These are phyloP conservation scores for Spiraea crenata DNA, from an alignment of 331 rosid species.

Conservation along the genomic window DNA sequence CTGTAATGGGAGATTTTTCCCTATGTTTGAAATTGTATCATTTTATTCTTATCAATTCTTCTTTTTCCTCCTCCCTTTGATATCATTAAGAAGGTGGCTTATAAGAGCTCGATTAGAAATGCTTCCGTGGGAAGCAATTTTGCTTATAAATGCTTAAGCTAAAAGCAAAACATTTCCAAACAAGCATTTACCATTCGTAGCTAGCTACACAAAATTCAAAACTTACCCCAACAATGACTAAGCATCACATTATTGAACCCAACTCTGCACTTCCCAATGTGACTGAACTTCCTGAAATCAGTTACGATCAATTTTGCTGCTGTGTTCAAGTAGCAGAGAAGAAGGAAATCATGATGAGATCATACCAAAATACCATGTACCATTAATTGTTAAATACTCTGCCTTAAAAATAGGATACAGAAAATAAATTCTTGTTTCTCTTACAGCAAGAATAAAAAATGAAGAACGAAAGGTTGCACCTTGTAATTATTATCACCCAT, in stretches of 20 bases:
- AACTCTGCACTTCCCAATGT: not conserved
- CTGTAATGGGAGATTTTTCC: conserved; percentile 10
- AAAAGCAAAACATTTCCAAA: too few relatives aligned
- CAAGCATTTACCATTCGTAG: too few relatives aligned
- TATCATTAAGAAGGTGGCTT: too few relatives aligned
- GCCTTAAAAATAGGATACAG: not conserved
- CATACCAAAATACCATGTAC: not conserved
- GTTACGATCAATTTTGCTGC: not conserved
- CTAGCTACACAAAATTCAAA: not conserved
- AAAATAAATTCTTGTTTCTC: not conserved
- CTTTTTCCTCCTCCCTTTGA: not conserved
- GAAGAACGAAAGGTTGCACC: not conserved
- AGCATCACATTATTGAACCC: not conserved
- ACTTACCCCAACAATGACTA: not conserved
- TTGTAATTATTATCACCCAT: not conserved
- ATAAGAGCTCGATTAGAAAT: too few relatives aligned
- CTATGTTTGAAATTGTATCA: not conserved
- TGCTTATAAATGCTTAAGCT: too few relatives aligned
- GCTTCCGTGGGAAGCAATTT: too few relatives aligned
- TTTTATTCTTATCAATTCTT: not conserved
- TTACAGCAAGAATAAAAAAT: not conserved
- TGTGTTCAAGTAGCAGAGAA: not conserved
- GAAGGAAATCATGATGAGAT: not conserved
- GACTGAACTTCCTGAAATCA: not conserved
- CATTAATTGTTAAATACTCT: not conserved